Evolutionary conservation across 202 grass and related monocot genomes (phyloP).

Genomic region (Saccharum hybrid): DNA sequence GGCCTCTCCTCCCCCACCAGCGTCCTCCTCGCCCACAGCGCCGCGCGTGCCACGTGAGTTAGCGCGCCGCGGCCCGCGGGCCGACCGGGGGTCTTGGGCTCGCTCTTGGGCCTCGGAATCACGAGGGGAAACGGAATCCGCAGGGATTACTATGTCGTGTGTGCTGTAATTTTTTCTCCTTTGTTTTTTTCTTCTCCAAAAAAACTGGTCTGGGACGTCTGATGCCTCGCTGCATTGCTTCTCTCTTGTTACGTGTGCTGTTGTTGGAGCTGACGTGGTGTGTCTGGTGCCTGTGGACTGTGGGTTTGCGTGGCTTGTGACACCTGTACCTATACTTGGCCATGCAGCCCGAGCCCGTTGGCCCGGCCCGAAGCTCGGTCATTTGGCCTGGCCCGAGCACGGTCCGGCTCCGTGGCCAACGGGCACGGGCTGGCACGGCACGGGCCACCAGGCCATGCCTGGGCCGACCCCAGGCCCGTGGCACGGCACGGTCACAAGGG

Average conservation of each 20-base stretch:
- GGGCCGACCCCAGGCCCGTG: no score
- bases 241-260: slow-evolving; percentile 10
- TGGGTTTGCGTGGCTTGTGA: slow-evolving; percentile 1
- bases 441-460: no score
- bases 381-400: no score
- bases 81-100: neutral
- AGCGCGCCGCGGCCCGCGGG: neutral
- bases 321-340: neutral
- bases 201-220: neutral
- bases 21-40: slow-evolving; percentile 55
- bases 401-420: no score
- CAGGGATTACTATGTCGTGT: slow-evolving; percentile 47
- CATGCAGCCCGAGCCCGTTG: no score
- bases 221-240: neutral
- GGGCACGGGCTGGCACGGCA: no score
- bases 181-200: neutral
- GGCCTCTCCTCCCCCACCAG: slow-evolving; percentile 71
- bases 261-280: no score
- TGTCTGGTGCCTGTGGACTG: neutral
- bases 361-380: no score
- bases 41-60: slow-evolving; percentile 53
- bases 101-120: neutral
- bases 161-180: slow-evolving; percentile 12
- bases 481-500: no score
- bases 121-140: slow-evolving; percentile 37